phyloP scores from a whole-genome alignment of 352 stramenopile genomes.

The Globisporangium camurandrum region DNA sequence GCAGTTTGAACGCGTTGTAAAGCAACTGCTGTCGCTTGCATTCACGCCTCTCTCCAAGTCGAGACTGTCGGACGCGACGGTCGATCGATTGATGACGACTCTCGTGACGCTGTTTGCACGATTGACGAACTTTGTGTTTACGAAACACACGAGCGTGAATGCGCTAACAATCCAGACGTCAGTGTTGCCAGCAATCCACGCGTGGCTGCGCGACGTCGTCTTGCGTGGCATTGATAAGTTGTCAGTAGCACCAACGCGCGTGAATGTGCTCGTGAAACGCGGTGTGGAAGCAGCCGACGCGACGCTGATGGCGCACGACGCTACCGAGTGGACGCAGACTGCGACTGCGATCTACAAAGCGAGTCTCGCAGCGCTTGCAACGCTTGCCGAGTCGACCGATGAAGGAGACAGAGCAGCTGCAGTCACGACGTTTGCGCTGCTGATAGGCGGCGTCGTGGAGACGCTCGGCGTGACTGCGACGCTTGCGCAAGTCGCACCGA shows the following conservation, averaged over 20 bases:
- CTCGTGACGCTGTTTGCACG: slow-evolving; percentile 38
- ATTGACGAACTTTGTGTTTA: slow-evolving; percentile 21
- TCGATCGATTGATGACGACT: slow-evolving; percentile 29
- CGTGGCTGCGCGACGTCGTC: slow-evolving; percentile 30
- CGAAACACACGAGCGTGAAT: slow-evolving; percentile 9
- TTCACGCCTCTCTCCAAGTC: slow-evolving; percentile 19
- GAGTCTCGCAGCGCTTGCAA: slow-evolving; percentile 10
- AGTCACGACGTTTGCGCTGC: slow-evolving; percentile 24
- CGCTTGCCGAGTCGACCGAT: no score
- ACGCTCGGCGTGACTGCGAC: slow-evolving; percentile 1
- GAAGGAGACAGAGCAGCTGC: no score
- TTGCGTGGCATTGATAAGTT: slow-evolving; percentile 19
- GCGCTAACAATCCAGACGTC: slow-evolving; percentile 20
- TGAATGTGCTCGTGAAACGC: slow-evolving; percentile 21
- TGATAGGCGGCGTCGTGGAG: slow-evolving; percentile 38
- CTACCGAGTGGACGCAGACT: slow-evolving; percentile 25
- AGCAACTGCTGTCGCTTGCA: slow-evolving; percentile 27
- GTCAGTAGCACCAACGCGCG: slow-evolving; percentile 24
- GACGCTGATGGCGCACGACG: slow-evolving; percentile 3
- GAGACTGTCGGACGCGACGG: slow-evolving; percentile 24
- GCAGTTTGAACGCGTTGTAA: slow-evolving; percentile 60
- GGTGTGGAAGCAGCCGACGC: slow-evolving; percentile 13
- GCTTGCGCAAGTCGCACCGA: background rate
- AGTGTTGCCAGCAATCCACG: slow-evolving; percentile 25
- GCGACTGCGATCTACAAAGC: slow-evolving; percentile 26